Conservation (phyloP, 192 early-diverging fungal species). For the Coemansia guatemalensis region DNA sequence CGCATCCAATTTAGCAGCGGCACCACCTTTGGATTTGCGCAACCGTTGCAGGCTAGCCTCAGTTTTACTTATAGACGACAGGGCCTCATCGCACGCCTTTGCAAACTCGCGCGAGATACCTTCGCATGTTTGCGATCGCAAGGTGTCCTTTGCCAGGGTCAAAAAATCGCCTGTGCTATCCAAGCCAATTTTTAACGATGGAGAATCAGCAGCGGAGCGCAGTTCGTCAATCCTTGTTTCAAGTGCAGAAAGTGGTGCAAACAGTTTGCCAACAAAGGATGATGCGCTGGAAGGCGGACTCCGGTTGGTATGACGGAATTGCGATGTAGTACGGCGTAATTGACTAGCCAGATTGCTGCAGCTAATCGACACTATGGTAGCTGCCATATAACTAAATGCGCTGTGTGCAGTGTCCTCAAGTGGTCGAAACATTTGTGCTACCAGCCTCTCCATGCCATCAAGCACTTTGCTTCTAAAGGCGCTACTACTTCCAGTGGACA, state of each 20-base stretch:
- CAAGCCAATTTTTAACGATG: not conserved
- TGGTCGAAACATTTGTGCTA: conserved; percentile 14
- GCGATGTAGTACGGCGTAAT: conserved; percentile 46
- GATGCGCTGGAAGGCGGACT: conserved; percentile 28
- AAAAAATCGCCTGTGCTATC: not conserved
- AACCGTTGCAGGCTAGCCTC: conserved; percentile 45
- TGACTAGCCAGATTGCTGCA: conserved; percentile 32
- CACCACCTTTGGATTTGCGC: conserved; percentile 5
- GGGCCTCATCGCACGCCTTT: conserved; percentile 18
- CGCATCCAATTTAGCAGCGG: not conserved
- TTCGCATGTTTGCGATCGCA: conserved; percentile 17
- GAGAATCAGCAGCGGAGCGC: not conserved
- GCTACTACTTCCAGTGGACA: not conserved
- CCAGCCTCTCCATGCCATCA: conserved; percentile 2
- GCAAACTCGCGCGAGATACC: conserved; percentile 34
- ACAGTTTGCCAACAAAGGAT: conserved; percentile 24
- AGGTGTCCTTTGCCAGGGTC: not conserved
- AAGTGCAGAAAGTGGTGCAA: conserved; percentile 10
- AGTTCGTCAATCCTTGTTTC: conserved; percentile 8
- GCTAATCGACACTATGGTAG: conserved; percentile 17
- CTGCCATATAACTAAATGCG: conserved; percentile 11
- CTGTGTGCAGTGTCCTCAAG: not conserved
- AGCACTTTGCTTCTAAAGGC: not conserved
- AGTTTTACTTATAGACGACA: conserved; percentile 47
- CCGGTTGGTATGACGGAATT: conserved; percentile 44